phyloP scores from a whole-genome alignment of 2,329 filamentous ascomycete species.

The Aspergillus aculeatus region DNA sequence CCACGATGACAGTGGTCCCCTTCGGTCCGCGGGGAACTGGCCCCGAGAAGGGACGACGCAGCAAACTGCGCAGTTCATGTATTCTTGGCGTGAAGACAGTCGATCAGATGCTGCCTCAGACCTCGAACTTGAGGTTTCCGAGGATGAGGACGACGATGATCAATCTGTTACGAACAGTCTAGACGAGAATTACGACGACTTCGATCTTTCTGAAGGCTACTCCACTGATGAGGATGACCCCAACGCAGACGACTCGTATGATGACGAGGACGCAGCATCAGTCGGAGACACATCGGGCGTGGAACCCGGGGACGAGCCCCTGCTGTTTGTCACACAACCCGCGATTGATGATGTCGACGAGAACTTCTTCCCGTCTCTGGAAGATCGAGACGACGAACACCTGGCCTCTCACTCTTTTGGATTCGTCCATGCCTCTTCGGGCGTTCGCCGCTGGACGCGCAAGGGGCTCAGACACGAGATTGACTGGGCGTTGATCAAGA shows the following conservation, averaged over 20 bases:
- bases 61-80: conserved; percentile 33
- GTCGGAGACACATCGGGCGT: conserved; percentile 77
- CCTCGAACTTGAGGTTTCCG: conserved; percentile 53
- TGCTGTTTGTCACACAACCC: conserved; percentile 83
- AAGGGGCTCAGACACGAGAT: conserved; percentile 81
- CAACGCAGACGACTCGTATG: conserved; percentile 50
- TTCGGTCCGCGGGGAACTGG: conserved; percentile 49
- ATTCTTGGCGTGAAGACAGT: conserved; percentile 41
- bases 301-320: conserved; percentile 70
- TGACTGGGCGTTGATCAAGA: conserved; percentile 89
- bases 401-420: conserved; percentile 78
- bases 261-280: conserved; percentile 57
- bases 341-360: conserved; percentile 83
- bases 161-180: conserved; percentile 37
- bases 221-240: conserved; percentile 54
- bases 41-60: conserved; percentile 20
- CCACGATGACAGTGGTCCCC: conserved; percentile 34
- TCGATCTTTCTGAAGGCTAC: conserved; percentile 46
- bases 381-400: conserved; percentile 77
- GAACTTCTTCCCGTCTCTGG: conserved; percentile 76
- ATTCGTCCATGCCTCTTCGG: conserved; percentile 84
- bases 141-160: conserved; percentile 52
- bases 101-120: conserved; percentile 32
- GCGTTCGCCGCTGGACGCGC: conserved; percentile 72
- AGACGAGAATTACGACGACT: conserved; percentile 42